These are phyloP conservation scores for Cronartium quercuum DNA, from an alignment of 1,284 basidiomycete genomes.

Conservation along the genomic window DNA sequence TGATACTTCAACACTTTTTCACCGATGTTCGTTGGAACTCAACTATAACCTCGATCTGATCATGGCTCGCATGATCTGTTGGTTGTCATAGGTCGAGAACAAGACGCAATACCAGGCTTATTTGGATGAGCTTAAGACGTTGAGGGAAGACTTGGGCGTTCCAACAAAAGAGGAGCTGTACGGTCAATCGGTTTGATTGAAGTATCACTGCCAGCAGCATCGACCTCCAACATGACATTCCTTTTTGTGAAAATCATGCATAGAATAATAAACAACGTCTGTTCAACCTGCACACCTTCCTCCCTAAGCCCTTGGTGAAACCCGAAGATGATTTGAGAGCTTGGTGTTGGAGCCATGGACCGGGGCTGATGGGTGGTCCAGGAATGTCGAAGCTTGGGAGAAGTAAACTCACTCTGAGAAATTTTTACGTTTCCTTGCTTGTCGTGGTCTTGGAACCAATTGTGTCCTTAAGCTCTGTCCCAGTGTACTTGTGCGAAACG, in stretches of 20 bases:
- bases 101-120: slow-evolving; percentile 84
- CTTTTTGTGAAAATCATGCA: background rate
- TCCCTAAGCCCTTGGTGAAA: too few species aligned
- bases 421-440: too few species aligned
- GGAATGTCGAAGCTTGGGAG: too few species aligned
- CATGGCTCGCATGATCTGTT: background rate
- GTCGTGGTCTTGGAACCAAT: too few species aligned
- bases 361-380: too few species aligned
- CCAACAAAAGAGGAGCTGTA: slow-evolving; percentile 39
- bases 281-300: too few species aligned
- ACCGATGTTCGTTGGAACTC: background rate
- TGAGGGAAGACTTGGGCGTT: slow-evolving; percentile 79
- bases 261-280: background rate
- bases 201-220: background rate
- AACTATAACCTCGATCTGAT: background rate
- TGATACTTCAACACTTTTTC: background rate
- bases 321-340: too few species aligned
- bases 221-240: background rate
- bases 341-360: too few species aligned
- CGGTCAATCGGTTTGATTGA: slow-evolving; percentile 28
- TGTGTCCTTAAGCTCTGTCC: too few species aligned
- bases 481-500: too few species aligned
- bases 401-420: too few species aligned
- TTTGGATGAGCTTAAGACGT: slow-evolving; percentile 72
- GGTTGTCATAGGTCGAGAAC: slow-evolving; percentile 72